A percentile compares a stretch with the other conserved stretches of the same genome.
Conservation (phyloP, 169 alveolate genomes). For the Neospora caninum region DNA sequence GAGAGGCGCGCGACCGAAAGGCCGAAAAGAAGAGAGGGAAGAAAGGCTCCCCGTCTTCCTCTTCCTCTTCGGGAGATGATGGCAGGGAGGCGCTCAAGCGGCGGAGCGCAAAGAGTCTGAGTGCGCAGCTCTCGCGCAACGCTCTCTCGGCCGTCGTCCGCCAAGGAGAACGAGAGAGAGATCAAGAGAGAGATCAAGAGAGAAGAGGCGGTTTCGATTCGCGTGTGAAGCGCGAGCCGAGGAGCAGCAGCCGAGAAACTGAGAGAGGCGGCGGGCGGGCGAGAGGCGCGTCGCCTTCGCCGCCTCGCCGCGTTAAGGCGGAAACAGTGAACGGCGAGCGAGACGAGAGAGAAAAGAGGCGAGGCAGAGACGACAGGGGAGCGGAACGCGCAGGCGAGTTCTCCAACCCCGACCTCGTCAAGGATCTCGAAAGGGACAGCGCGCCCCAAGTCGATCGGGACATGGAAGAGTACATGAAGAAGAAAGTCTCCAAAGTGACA, state of each 20-base stretch:
- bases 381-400: slow-evolving; percentile 29
- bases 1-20: neutral
- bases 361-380: slow-evolving; percentile 33
- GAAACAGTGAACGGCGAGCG: neutral
- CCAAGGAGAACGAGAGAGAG: neutral
- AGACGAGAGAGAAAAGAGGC: neutral
- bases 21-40: neutral
- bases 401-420: slow-evolving; percentile 42
- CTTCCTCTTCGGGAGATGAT: neutral
- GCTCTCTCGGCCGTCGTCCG: slow-evolving; percentile 7
- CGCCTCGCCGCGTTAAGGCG: neutral
- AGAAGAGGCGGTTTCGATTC: neutral
- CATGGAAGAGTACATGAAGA: slow-evolving; percentile 73
- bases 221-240: neutral
- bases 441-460: slow-evolving; percentile 71
- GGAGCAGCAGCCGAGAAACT: slow-evolving; percentile 45
- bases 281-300: neutral
- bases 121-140: neutral
- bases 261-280: slow-evolving; percentile 13
- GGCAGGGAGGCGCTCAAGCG: neutral
- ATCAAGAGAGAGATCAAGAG: neutral
- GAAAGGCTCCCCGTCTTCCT: no score
- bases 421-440: slow-evolving; percentile 50
- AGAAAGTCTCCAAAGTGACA: slow-evolving; percentile 71
- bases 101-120: neutral